phyloP scores from a whole-genome alignment of 495 filamentous ascomycete species.

The Penicillium goetzii region DNA sequence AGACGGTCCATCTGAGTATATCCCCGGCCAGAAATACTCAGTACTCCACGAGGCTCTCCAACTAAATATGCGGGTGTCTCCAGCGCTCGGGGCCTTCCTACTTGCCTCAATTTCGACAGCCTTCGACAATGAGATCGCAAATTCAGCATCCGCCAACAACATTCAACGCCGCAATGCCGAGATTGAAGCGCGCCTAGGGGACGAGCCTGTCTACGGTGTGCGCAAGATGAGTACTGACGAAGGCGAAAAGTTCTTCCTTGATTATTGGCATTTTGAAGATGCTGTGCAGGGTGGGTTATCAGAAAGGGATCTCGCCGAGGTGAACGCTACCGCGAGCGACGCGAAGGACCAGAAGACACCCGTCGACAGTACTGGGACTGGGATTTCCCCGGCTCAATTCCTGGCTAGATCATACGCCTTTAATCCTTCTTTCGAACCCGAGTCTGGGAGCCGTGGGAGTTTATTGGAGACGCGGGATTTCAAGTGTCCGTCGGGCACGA shows the following conservation, averaged over 20 bases:
- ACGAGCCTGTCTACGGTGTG: constrained; percentile 43
- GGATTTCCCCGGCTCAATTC: constrained; percentile 19
- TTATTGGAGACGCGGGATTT: constrained; percentile 54
- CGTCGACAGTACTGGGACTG: background rate
- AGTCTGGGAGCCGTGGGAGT: background rate
- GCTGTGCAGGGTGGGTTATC: constrained; percentile 8
- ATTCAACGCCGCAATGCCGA: constrained; percentile 34
- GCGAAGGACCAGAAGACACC: background rate
- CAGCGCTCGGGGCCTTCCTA: background rate
- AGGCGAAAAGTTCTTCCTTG: constrained; percentile 80
- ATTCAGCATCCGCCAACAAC: background rate
- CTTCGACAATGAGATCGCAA: background rate
- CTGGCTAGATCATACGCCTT: constrained; percentile 37
- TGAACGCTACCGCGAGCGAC: background rate
- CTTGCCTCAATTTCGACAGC: background rate
- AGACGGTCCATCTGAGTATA: background rate
- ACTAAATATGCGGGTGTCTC: background rate
- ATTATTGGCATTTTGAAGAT: constrained; percentile 60
- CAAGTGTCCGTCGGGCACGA: constrained; percentile 73
- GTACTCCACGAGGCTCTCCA: background rate
- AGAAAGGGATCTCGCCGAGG: constrained; percentile 8
- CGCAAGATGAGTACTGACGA: constrained; percentile 81
- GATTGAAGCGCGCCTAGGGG: constrained; percentile 22
- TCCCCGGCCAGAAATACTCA: background rate
- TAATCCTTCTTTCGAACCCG: constrained; percentile 37